Evolutionary conservation across 2,329 filamentous ascomycete genomes (phyloP).

Genomic region (Fusarium floridanum): DNA sequence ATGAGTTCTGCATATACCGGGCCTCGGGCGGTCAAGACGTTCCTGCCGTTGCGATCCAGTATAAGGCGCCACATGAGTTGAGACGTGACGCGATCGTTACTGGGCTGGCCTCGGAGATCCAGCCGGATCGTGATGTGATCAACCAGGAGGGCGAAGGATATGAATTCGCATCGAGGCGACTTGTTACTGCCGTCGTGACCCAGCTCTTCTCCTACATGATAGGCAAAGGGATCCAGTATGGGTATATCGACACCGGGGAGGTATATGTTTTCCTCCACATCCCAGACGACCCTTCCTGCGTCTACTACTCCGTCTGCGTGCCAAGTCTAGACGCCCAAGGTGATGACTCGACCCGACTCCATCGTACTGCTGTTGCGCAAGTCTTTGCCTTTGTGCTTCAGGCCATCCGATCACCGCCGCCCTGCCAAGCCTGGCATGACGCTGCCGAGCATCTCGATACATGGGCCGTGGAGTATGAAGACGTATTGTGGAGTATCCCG

Average conservation of each 20-base stretch:
- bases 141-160: slow-evolving; percentile 50
- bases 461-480: slow-evolving; percentile 53
- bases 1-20: slow-evolving; percentile 49
- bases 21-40: slow-evolving; percentile 21
- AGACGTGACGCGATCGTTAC: slow-evolving; percentile 48
- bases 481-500: slow-evolving; percentile 45
- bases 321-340: slow-evolving; percentile 52
- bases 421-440: slow-evolving; percentile 49
- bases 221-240: slow-evolving; percentile 50
- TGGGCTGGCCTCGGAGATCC: slow-evolving; percentile 52
- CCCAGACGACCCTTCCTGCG: slow-evolving; percentile 47
- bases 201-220: slow-evolving; percentile 58
- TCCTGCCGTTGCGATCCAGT: slow-evolving; percentile 52
- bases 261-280: slow-evolving; percentile 53
- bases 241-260: slow-evolving; percentile 53
- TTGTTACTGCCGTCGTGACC: slow-evolving; percentile 53
- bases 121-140: slow-evolving; percentile 50
- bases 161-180: slow-evolving; percentile 46
- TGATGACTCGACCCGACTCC: slow-evolving; percentile 50
- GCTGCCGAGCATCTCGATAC: slow-evolving; percentile 44
- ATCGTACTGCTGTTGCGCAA: slow-evolving; percentile 54
- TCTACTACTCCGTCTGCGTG: slow-evolving; percentile 51
- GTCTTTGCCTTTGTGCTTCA: slow-evolving; percentile 55
- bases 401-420: slow-evolving; percentile 48
- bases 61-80: slow-evolving; percentile 56